Conservation (phyloP, 2,329 filamentous ascomycete species). For the Shiraia bambusicola region DNA sequence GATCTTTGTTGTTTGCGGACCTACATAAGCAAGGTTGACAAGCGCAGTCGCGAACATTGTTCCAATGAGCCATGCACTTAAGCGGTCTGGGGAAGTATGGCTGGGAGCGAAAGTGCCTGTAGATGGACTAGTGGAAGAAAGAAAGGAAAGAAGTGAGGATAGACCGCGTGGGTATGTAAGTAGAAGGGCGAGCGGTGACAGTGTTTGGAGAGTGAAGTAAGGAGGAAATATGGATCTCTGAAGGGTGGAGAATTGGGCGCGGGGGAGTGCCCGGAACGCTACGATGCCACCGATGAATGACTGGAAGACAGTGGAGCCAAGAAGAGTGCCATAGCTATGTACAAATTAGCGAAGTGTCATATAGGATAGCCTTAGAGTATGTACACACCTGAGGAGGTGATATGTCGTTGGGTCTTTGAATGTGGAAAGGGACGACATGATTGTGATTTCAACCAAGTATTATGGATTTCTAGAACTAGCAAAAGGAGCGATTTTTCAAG, state of each 20-base stretch:
- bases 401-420: slow-evolving; percentile 69
- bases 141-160: slow-evolving; percentile 8
- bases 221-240: slow-evolving; percentile 78
- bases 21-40: slow-evolving; percentile 68
- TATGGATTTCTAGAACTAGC: background rate
- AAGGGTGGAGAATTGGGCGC: slow-evolving; percentile 77
- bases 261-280: slow-evolving; percentile 73
- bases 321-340: slow-evolving; percentile 77
- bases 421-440: slow-evolving; percentile 50
- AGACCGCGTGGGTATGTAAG: slow-evolving; percentile 68
- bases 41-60: slow-evolving; percentile 71
- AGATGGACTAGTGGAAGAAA: slow-evolving; percentile 4
- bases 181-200: slow-evolving; percentile 70
- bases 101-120: background rate
- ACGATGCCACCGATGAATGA: slow-evolving; percentile 74
- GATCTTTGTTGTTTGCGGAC: slow-evolving; percentile 72
- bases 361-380: background rate
- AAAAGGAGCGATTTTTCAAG: background rate
- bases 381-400: slow-evolving; percentile 68
- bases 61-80: slow-evolving; percentile 59
- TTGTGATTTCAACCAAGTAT: slow-evolving; percentile 3
- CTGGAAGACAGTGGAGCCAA: slow-evolving; percentile 87
- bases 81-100: slow-evolving; percentile 14
- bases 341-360: slow-evolving; percentile 12
- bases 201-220: slow-evolving; percentile 84